Evolutionary conservation across 2,329 filamentous ascomycete genomes (phyloP), one percentile per base, ranked within the genome.

Genomic region (Pyrenophora graminea): DNA sequence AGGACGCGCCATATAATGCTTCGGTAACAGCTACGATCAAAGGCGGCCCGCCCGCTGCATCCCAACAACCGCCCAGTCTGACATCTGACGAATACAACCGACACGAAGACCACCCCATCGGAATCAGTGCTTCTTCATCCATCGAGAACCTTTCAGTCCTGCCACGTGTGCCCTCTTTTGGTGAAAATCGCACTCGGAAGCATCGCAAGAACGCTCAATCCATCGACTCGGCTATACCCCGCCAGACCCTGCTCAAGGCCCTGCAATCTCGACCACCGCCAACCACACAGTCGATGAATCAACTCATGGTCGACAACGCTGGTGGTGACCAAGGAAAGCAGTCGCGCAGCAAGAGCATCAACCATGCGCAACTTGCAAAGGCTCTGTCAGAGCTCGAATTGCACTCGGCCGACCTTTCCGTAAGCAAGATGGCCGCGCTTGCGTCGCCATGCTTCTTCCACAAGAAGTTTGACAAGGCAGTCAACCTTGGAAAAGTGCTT

Each of bases 391-490:
- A 77, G 55, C 70, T 85, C 33, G 79, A 80, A 49, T 53, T 79
- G 30, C 61, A 72, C 63, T 69, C 82, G 66, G 67, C 57, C 58
- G 79, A 64, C 68, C 75, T 63, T 18, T 62, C 69, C 43, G 45
- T 75, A 15, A 73, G 63, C 58, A 75, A 69, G 56, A 81, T 92
- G 61, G 82, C 87, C 9, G 82, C 88, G 8, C 78, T 97, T 45
- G 88, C 93, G 64, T 97, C 92, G 38, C 94, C 94, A 12, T 99
- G 94, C 78, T 99, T 96, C 77, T 97, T 96, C 77, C 94, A 99
- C 76, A 90, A 95, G 76, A 86, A 93, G 56, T 99, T 99, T 69
- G 94, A 97, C 65, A 91, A 96, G 70, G 90, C 92, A 7, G 91
- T 99, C 63, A 91, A 99, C 72, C 91, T 97, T 52, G 89, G 94